Base-by-base conservation (phyloP, 768 basidiomycete genomes). In the Fistulinella prunicolor region DNA sequence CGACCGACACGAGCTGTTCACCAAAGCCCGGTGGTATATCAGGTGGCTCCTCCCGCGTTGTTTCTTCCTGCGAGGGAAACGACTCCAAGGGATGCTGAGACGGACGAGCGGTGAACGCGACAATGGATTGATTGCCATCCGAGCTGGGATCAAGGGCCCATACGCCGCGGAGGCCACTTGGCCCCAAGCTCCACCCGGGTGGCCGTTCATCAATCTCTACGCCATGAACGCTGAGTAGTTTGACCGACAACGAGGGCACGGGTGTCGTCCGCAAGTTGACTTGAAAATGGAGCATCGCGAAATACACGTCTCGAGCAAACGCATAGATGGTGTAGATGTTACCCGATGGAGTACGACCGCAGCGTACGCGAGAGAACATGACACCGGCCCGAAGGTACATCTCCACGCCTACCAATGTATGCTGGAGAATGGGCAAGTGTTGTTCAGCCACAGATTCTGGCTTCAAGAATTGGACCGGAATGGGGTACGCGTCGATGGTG, bases 201-300 rank as follows among this genome's bases (percentile, higher is more conserved):
- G 8, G 28, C 44, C 24, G 14, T 8, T 4, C 4, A 32, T 8
- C 7, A 14, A 4, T 32, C 7, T 32, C 7, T 14, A 4, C 9
- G 13, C 30, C 30, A 14, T 32, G 7, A 14, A 14, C 6, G 13
- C 30, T 12, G 4, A 32, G 9, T 32, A 14, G 30, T 32, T 12
- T 32, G 30, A 82, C 71, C 10, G 72, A 65, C 42, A 78, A 62
- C 26, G 63, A 50, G 17, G 72, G 59, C 2, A 54, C 59, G 6
- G 52, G 39, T 6, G 61, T 54, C 2, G 69, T 47, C 1, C 32
- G 43, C 12, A 74, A 41, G 19, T 56, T 45, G 16, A 78, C 62
- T 24, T 62, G 42, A 47, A 62, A 81, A 43, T 73, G 69, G 44
- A 74, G 77, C 13, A 79, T 69, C 5, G 78, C 78, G 54, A 68